Evolutionary conservation across 2,329 filamentous ascomycete genomes (phyloP).

Genomic region (Nigrospora oryzae): DNA sequence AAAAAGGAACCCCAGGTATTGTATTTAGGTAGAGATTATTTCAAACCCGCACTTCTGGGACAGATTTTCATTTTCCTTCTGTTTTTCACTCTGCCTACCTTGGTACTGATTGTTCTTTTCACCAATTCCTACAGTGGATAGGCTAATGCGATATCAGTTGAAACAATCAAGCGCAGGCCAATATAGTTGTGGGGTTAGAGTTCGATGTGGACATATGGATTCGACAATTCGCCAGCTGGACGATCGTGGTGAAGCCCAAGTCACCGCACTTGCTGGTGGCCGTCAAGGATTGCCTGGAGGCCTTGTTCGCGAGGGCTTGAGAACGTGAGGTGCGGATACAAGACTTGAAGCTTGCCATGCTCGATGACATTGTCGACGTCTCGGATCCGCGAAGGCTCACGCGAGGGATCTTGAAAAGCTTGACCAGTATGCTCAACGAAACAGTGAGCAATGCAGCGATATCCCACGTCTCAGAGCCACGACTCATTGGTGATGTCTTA

Average conservation of each 20-base stretch:
- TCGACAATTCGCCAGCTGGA: conserved; percentile 21
- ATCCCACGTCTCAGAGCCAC: conserved; percentile 14
- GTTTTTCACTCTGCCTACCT: too few relatives aligned
- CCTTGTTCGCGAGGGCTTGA: conserved; percentile 6
- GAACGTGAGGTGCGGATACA: conserved; percentile 9
- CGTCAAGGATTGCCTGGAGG: conserved; percentile 17
- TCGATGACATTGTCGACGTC: conserved; percentile 19
- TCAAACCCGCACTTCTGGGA: too few relatives aligned
- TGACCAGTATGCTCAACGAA: conserved; percentile 9
- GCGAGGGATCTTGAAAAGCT: conserved; percentile 13
- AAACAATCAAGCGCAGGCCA: conserved; percentile 15
- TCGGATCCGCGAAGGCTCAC: conserved; percentile 19
- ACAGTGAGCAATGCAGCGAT: conserved; percentile 10
- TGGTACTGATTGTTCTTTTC: too few relatives aligned
- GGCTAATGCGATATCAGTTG: too few relatives aligned
- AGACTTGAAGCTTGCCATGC: conserved; percentile 11
- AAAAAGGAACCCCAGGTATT: too few relatives aligned
- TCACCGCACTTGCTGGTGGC: conserved; percentile 15
- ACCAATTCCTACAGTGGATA: too few relatives aligned
- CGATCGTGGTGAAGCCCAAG: conserved; percentile 16
- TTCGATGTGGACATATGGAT: conserved; percentile 16
- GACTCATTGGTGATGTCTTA: conserved; percentile 17
- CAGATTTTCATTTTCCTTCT: too few relatives aligned
- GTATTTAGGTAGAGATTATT: too few relatives aligned
- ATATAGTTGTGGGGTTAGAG: conserved; percentile 28